Base-by-base conservation (phyloP, 768 basidiomycete species). In the Psilocybe azurescens region DNA sequence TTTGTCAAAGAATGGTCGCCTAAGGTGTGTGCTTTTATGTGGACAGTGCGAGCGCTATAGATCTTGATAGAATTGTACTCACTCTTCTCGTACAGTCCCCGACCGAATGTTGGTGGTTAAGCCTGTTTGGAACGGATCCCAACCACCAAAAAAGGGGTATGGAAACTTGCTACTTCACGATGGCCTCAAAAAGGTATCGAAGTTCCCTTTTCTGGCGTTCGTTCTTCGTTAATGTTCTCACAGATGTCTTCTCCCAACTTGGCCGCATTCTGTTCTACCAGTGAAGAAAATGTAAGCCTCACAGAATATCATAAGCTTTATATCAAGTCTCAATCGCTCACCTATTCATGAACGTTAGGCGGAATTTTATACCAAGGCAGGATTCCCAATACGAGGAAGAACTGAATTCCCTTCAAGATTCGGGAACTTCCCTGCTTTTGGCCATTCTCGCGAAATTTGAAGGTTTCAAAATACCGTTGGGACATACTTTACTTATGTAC, bases 21-120 rank as follows among this genome's bases (percentile, higher is more conserved):
- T n/a, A 58, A 58, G 57, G 57, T 39, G 11, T 38, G 30, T 24
- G 20, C 16, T 2, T 24, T 24, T 24, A 24, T 24, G 24, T 24
- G 24, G 24, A 24, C 24, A 24, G 24, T 24, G 24, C 24, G 24
- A 24, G 24, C 24, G 2, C 24, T 24, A 24, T 24, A 24, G 28
- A 13, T 5, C 33, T 16, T 48, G 30, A 13, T 49, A 10, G n/a
- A 33, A 36, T 6, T 28, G 5, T 10, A 18, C 24, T 10, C 24
- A 16, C 7, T 14, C 11, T 3, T 18, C 30, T 48, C 38, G 48
- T 18, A 33, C 5, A 50, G 24, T 58, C 11, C 33, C 36, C 47
- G 47, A 58, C 28, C 1, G 32, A 50, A 18, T 58, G 33, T 33
- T 58, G 57, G 57, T 58, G 57, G 57, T 50, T 58, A 9, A 58